A percentile compares a stretch with the other conserved stretches of the same genome.
Evolutionary conservation across 1,284 basidiomycete genomes (phyloP).

Genomic region (Rhodotorula glutinis): DNA sequence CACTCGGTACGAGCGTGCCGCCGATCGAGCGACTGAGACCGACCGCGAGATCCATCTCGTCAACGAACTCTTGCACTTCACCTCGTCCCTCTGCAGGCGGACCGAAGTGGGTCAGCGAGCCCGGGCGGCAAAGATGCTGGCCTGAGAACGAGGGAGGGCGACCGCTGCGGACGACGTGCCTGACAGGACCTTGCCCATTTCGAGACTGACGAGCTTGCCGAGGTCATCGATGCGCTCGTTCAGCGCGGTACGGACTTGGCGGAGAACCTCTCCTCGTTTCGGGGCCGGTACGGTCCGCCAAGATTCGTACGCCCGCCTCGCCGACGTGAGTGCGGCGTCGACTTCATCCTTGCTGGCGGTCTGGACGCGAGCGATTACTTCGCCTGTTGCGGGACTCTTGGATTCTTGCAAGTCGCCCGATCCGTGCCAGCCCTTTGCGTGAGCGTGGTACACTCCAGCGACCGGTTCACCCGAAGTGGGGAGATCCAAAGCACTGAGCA

Average conservation of each 20-base stretch:
- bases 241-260: constrained; percentile 69
- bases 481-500: constrained; percentile 35
- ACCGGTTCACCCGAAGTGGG: constrained; percentile 13
- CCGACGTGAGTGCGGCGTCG: constrained; percentile 60
- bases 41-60: constrained; percentile 76
- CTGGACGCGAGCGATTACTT: constrained; percentile 40
- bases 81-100: constrained; percentile 15
- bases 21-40: constrained; percentile 71
- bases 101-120: too few species aligned
- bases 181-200: constrained; percentile 85
- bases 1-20: constrained; percentile 72
- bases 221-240: constrained; percentile 49
- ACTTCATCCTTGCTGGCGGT: constrained; percentile 68
- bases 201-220: constrained; percentile 66
- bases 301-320: constrained; percentile 65
- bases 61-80: constrained; percentile 68
- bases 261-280: constrained; percentile 76
- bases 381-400: constrained; percentile 43
- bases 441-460: constrained; percentile 16
- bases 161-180: not conserved
- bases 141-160: too few species aligned
- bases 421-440: constrained; percentile 32
- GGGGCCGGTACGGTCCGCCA: constrained; percentile 81
- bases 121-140: too few species aligned
- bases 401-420: constrained; percentile 35